These are phyloP conservation scores for Escallonia herrerae DNA, from an alignment of 129 eudicot species.

Conservation along the genomic window DNA sequence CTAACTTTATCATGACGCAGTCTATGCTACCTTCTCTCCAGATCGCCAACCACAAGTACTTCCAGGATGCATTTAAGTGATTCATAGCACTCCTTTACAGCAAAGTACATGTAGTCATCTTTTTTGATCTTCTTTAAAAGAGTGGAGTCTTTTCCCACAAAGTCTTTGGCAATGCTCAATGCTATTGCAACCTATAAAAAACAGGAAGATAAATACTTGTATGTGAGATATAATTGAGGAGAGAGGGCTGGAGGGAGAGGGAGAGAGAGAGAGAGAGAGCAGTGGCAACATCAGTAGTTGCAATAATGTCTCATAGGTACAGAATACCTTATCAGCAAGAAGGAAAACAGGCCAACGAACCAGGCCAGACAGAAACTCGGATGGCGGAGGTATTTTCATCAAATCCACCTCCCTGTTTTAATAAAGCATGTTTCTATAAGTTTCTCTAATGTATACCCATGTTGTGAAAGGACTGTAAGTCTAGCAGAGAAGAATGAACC, in stretches of 20 bases:
- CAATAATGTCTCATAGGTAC: background rate
- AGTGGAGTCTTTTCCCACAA: conserved; percentile 70
- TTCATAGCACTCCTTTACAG: conserved; percentile 78
- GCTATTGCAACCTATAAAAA: conserved; percentile 61
- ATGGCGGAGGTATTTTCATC: conserved; percentile 84
- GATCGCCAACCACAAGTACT: conserved; percentile 75
- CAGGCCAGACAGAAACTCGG: conserved; percentile 59
- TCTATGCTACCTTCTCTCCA: conserved; percentile 68
- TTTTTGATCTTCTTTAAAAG: conserved; percentile 58
- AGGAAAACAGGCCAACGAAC: conserved; percentile 94
- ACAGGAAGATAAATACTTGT: background rate
- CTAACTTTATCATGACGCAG: conserved; percentile 1
- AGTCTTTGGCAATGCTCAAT: conserved; percentile 69
- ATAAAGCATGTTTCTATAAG: conserved; percentile 6
- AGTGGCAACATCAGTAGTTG: background rate
- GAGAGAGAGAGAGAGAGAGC: no score
- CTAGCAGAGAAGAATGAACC: conserved; percentile 38
- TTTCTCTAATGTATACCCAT: background rate
- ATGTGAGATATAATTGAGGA: no score
- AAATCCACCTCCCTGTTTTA: conserved; percentile 83
- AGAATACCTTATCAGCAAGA: conserved; percentile 75
- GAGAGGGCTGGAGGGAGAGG: no score
- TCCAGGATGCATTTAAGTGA: conserved; percentile 71
- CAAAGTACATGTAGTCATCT: conserved; percentile 57
- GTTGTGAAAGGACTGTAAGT: background rate